Conservation (phyloP, 192 early-diverging fungal genomes). For the Coemansia sp. region DNA sequence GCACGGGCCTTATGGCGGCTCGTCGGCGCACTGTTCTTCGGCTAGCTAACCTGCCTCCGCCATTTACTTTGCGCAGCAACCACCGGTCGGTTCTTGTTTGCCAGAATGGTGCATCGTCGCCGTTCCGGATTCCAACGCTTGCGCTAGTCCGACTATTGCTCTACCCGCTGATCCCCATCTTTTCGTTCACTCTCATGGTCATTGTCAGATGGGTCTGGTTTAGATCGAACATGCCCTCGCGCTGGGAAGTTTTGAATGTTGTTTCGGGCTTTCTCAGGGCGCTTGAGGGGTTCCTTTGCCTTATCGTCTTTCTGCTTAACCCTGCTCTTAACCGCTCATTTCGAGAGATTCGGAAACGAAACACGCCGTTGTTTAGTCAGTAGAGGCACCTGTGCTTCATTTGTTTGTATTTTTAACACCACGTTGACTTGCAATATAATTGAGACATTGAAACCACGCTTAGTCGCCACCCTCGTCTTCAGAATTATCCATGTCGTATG, state of each 20-base stretch:
- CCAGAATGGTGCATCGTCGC: slow-evolving; percentile 11
- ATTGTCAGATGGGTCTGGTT: slow-evolving; percentile 56
- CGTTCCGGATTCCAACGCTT: slow-evolving; percentile 46
- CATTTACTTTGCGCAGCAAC: slow-evolving; percentile 16
- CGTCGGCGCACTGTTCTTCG: slow-evolving; percentile 11
- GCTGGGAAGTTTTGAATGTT: slow-evolving; percentile 44
- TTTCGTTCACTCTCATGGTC: slow-evolving; percentile 53
- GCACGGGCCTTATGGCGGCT: not conserved
- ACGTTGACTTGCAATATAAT: not conserved
- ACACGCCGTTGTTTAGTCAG: slow-evolving; percentile 35
- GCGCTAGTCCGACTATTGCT: slow-evolving; percentile 42
- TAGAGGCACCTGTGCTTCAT: not conserved
- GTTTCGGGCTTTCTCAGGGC: slow-evolving; percentile 46
- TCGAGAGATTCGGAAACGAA: slow-evolving; percentile 49
- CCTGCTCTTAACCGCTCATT: slow-evolving; percentile 52
- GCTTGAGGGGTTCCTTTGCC: slow-evolving; percentile 44
- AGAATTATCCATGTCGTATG: slow-evolving; percentile 51
- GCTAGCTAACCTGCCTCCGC: slow-evolving; percentile 23
- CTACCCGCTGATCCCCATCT: slow-evolving; percentile 51
- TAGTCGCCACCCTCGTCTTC: slow-evolving; percentile 23
- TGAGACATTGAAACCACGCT: too few species aligned
- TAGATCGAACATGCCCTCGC: slow-evolving; percentile 45
- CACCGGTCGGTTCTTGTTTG: slow-evolving; percentile 22
- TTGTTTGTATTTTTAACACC: not conserved
- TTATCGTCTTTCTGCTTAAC: slow-evolving; percentile 53